A percentile compares a stretch with the other conserved stretches of the same genome.
Conservation (phyloP, 2,329 filamentous ascomycete species). For the Xylaria sp. region DNA sequence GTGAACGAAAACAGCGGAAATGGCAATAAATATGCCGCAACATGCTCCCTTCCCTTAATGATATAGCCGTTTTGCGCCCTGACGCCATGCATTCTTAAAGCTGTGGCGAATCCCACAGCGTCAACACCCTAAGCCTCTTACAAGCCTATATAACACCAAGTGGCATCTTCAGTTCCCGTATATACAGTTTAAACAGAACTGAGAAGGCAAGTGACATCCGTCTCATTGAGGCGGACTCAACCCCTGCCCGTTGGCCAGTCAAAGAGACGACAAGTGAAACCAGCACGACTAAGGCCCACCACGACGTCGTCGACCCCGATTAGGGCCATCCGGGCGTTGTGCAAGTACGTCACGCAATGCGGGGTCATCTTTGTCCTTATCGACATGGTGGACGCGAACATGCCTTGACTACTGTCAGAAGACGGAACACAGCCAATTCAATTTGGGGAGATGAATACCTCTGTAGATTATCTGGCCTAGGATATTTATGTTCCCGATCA, state of each 20-base stretch:
- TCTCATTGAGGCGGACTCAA: conserved; percentile 22
- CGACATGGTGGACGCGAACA: conserved; percentile 89
- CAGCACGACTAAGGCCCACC: conserved; percentile 53
- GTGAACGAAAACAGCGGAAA: conserved; percentile 24
- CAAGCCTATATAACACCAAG: conserved; percentile 19
- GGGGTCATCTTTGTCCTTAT: conserved; percentile 89
- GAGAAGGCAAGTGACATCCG: conserved; percentile 15
- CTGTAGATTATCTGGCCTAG: conserved; percentile 93
- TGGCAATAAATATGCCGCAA: not conserved
- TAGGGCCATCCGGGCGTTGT: conserved; percentile 85
- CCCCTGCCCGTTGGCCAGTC: conserved; percentile 24
- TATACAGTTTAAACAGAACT: conserved; percentile 34
- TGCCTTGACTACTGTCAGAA: conserved; percentile 66
- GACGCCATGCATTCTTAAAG: conserved; percentile 30
- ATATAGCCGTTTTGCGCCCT: conserved; percentile 42
- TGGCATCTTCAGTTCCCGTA: conserved; percentile 12
- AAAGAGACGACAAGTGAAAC: conserved; percentile 22
- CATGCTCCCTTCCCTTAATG: conserved; percentile 34
- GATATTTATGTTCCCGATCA: conserved; percentile 92
- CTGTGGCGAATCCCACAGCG: conserved; percentile 5
- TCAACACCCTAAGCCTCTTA: conserved; percentile 19
- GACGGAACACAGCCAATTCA: conserved; percentile 14
- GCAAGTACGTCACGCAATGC: conserved; percentile 83
- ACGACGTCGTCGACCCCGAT: conserved; percentile 79
- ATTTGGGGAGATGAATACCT: conserved; percentile 63